Conservation (phyloP, 169 alveolate species). For the Babesia bovis region DNA sequence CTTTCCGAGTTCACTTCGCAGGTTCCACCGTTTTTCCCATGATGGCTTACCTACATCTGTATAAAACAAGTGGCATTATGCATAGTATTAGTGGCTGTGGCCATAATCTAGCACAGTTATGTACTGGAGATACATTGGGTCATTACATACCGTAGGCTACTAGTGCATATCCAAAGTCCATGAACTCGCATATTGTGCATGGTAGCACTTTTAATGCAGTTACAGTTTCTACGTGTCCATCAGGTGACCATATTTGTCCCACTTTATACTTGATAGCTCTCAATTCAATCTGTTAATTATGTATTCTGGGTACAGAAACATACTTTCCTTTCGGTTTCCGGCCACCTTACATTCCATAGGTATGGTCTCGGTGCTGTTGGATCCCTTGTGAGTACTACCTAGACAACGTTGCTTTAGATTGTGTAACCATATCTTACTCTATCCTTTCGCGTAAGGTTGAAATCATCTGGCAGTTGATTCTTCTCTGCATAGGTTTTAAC, state of each 20-base stretch:
- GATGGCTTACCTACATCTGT: constrained; percentile 78
- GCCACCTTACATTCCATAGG: constrained; percentile 61
- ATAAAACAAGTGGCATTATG: too few relatives aligned
- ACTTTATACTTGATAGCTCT: constrained; percentile 68
- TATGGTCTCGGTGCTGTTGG: constrained; percentile 64
- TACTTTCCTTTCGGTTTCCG: constrained; percentile 63
- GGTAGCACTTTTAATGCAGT: constrained; percentile 73
- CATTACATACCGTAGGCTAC: constrained; percentile 72
- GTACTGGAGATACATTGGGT: too few relatives aligned
- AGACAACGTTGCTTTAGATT: background rate
- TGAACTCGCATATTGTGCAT: constrained; percentile 70
- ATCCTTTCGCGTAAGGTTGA: constrained; percentile 26
- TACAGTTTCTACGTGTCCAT: constrained; percentile 73
- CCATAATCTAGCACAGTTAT: too few relatives aligned
- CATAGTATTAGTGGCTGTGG: too few relatives aligned
- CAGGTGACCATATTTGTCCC: constrained; percentile 75
- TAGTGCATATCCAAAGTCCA: constrained; percentile 74
- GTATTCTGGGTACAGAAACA: background rate
- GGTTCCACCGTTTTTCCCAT: constrained; percentile 77
- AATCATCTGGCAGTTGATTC: constrained; percentile 11
- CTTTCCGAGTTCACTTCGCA: constrained; percentile 72
- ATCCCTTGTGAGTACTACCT: constrained; percentile 46
- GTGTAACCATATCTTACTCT: background rate
- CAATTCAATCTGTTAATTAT: constrained; percentile 60
- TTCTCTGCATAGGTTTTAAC: background rate